These are phyloP conservation scores for Nakazawaea peltata DNA, from an alignment of 805 yeast species.

Conservation along the genomic window DNA sequence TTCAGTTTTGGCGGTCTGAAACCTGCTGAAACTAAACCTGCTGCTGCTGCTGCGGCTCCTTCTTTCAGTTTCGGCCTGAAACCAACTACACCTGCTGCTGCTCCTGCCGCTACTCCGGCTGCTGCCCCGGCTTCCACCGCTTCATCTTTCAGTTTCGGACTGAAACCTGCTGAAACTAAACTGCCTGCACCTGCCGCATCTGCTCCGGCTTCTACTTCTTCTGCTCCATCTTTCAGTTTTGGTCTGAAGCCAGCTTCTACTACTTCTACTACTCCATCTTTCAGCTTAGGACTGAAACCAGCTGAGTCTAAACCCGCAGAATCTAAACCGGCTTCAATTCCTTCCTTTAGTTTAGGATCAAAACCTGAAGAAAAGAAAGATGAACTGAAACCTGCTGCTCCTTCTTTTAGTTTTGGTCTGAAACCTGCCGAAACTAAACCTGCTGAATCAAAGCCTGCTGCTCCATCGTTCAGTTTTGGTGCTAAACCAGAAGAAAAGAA, in stretches of 20 bases:
- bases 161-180: conserved; percentile 9
- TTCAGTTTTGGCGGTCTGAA: conserved; percentile 3
- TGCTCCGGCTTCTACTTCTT: conserved; percentile 4
- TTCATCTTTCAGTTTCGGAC: no score
- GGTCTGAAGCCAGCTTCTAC: conserved; percentile 8
- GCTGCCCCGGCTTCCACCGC: neutral
- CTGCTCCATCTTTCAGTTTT: conserved; percentile 7
- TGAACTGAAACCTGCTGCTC: conserved; percentile 5
- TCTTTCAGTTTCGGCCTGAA: conserved; percentile 13
- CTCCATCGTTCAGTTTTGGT: conserved; percentile 6
- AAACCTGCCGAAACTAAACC: conserved; percentile 8
- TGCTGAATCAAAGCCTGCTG: conserved; percentile 10
- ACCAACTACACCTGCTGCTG: conserved; percentile 6
- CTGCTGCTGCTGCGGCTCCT: conserved; percentile 1
- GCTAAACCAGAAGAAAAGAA: conserved; percentile 8
- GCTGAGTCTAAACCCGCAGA: conserved; percentile 3
- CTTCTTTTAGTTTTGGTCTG: conserved; percentile 10
- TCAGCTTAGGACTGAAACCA: conserved; percentile 7
- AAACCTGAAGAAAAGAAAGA: conserved; percentile 10
- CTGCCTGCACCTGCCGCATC: conserved; percentile 1
- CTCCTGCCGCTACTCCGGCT: neutral
- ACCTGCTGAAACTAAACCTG: conserved; percentile 9
- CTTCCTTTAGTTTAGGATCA: conserved; percentile 12
- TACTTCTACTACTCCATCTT: neutral
- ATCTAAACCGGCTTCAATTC: conserved; percentile 10